A percentile compares a stretch with the other conserved stretches of the same genome.
Evolutionary conservation across 2,329 filamentous ascomycete species (phyloP).

Genomic region (Fusarium phyllophilum): DNA sequence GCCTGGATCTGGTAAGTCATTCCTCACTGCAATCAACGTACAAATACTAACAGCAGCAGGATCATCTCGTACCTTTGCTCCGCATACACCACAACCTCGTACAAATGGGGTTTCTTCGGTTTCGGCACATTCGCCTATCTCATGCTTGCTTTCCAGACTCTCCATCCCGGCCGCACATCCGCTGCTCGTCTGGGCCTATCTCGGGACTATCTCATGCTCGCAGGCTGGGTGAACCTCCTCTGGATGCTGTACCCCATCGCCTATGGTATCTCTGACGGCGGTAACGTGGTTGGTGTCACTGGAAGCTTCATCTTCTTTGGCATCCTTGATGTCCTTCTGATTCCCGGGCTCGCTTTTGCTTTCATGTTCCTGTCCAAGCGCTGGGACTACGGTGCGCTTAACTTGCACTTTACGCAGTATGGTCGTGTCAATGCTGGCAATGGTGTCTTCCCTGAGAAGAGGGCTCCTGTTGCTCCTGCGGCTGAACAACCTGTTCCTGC

Average conservation of each 20-base stretch:
- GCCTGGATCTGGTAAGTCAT: slow-evolving; percentile 58
- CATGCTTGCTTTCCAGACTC: slow-evolving; percentile 56
- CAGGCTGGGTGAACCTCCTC: slow-evolving; percentile 60
- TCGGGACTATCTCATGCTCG: slow-evolving; percentile 57
- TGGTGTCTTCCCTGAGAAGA: slow-evolving; percentile 60
- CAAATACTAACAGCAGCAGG: slow-evolving; percentile 24
- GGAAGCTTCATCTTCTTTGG: slow-evolving; percentile 54
- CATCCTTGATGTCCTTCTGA: slow-evolving; percentile 60
- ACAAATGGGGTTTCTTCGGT: slow-evolving; percentile 68
- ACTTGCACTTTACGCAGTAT: slow-evolving; percentile 65
- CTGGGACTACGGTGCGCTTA: slow-evolving; percentile 64
- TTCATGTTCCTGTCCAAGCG: slow-evolving; percentile 56
- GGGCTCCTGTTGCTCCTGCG: slow-evolving; percentile 29
- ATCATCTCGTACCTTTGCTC: slow-evolving; percentile 60
- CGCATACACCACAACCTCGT: slow-evolving; percentile 59
- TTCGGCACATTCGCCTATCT: slow-evolving; percentile 62
- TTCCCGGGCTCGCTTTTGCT: slow-evolving; percentile 56
- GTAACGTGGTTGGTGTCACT: slow-evolving; percentile 30
- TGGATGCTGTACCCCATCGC: slow-evolving; percentile 67
- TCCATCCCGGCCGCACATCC: slow-evolving; percentile 51
- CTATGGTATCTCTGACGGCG: slow-evolving; percentile 44
- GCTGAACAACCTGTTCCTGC: slow-evolving; percentile 17
- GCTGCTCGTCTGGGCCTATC: slow-evolving; percentile 55
- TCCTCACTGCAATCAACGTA: no score
- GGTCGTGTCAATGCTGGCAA: slow-evolving; percentile 57